Conservation (phyloP, 495 filamentous ascomycete species). For the Hyaloscypha finlandica region DNA sequence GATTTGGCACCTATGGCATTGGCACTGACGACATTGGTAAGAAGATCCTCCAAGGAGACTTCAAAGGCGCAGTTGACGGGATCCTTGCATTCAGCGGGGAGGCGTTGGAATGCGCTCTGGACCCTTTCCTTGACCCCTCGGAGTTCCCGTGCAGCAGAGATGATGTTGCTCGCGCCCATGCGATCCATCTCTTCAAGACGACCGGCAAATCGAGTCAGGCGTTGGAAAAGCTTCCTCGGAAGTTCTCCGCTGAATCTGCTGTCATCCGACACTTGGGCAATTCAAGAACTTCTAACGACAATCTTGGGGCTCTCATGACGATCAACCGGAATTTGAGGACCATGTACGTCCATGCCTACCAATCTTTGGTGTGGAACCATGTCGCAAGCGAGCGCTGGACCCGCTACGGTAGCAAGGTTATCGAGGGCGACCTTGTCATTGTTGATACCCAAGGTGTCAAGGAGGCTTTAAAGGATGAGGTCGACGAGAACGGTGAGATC, state of each 20-base stretch:
- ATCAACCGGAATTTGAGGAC: constrained; percentile 78
- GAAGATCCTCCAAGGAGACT: constrained; percentile 79
- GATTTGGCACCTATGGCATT: constrained; percentile 83
- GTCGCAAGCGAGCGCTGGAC: constrained; percentile 79
- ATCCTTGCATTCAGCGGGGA: constrained; percentile 67
- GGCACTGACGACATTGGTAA: constrained; percentile 81
- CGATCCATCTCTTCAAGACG: constrained; percentile 68
- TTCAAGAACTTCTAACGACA: constrained; percentile 55
- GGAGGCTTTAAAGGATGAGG: constrained; percentile 36
- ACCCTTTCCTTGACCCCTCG: constrained; percentile 31
- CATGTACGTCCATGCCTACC: constrained; percentile 97
- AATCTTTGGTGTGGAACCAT: constrained; percentile 90
- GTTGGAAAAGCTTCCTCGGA: constrained; percentile 68
- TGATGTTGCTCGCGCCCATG: constrained; percentile 73
- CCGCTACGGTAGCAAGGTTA: constrained; percentile 64
- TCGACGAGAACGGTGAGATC: constrained; percentile 70
- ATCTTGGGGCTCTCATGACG: constrained; percentile 71
- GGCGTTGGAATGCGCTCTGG: constrained; percentile 49
- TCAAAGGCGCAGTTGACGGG: constrained; percentile 71
- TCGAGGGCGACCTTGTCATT: constrained; percentile 87
- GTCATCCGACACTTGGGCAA: constrained; percentile 73
- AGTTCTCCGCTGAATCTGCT: constrained; percentile 75
- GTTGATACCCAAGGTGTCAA: constrained; percentile 56
- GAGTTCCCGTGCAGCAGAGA: constrained; percentile 58
- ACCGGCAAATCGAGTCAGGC: constrained; percentile 57